Evolutionary conservation across 2,329 filamentous ascomycete genomes (phyloP).

Genomic region (Teratosphaeria destructans): DNA sequence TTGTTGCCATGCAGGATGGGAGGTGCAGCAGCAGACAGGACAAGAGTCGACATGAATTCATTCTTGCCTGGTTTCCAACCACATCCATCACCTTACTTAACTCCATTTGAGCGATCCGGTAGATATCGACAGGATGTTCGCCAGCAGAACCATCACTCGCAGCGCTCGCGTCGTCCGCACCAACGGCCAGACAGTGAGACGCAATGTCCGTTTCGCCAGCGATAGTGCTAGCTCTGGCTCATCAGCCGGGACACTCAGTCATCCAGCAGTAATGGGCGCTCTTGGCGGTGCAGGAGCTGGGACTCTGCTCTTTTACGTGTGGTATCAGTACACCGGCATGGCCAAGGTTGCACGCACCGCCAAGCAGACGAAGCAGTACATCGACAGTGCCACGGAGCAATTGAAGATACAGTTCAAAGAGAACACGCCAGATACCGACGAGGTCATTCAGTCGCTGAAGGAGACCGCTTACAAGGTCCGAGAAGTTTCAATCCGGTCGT

Average conservation of each 20-base stretch:
- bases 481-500: no score
- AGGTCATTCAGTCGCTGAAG: slow-evolving; percentile 56
- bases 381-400: slow-evolving; percentile 48
- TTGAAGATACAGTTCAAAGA: slow-evolving; percentile 35
- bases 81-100: background rate
- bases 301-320: slow-evolving; percentile 38
- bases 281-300: slow-evolving; percentile 40
- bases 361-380: slow-evolving; percentile 48
- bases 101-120: background rate
- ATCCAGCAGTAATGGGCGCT: slow-evolving; percentile 2
- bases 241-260: background rate
- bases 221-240: slow-evolving; percentile 1
- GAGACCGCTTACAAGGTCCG: slow-evolving; percentile 47
- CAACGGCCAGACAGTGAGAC: slow-evolving; percentile 2
- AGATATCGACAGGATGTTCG: slow-evolving; percentile 3
- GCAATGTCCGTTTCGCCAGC: slow-evolving; percentile 6
- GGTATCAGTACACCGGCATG: slow-evolving; percentile 45
- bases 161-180: slow-evolving; percentile 7
- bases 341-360: slow-evolving; percentile 39
- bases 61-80: background rate
- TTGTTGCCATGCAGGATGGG: background rate
- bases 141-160: slow-evolving; percentile 4
- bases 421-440: slow-evolving; percentile 51
- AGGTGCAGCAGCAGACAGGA: background rate
- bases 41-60: background rate